phyloP scores from a whole-genome alignment of 352 stramenopile species.

The Pythium guiyangense region DNA sequence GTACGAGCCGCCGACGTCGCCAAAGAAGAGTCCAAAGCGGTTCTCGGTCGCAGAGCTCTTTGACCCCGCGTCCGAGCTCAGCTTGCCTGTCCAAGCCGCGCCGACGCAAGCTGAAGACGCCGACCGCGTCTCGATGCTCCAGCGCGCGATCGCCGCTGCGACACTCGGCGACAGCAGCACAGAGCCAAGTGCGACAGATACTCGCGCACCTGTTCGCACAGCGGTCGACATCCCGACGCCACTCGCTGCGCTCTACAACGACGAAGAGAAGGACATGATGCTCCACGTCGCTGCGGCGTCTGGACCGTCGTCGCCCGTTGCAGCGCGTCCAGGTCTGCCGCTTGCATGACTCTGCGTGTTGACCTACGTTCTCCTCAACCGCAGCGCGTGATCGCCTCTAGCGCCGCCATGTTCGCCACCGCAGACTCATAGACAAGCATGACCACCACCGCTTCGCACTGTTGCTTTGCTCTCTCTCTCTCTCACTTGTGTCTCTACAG shows the following conservation, averaged over 20 bases:
- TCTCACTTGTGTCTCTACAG: no score
- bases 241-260: conserved; percentile 64
- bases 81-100: background rate
- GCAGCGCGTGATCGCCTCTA: no score
- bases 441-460: no score
- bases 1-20: conserved; percentile 20
- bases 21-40: conserved; percentile 1
- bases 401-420: background rate
- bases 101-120: conserved; percentile 3
- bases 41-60: conserved; percentile 7
- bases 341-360: background rate
- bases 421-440: no score
- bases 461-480: no score
- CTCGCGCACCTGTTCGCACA: background rate
- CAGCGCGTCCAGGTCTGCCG: background rate
- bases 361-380: background rate
- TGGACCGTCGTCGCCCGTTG: background rate
- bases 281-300: conserved; percentile 25
- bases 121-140: conserved; percentile 10
- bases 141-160: conserved; percentile 11
- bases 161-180: background rate
- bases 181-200: background rate
- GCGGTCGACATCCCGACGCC: conserved; percentile 43
- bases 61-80: conserved; percentile 2
- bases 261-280: conserved; percentile 67